Base-by-base conservation (phyloP, 1,284 basidiomycete genomes). In the Papiliotrema terrestris region DNA sequence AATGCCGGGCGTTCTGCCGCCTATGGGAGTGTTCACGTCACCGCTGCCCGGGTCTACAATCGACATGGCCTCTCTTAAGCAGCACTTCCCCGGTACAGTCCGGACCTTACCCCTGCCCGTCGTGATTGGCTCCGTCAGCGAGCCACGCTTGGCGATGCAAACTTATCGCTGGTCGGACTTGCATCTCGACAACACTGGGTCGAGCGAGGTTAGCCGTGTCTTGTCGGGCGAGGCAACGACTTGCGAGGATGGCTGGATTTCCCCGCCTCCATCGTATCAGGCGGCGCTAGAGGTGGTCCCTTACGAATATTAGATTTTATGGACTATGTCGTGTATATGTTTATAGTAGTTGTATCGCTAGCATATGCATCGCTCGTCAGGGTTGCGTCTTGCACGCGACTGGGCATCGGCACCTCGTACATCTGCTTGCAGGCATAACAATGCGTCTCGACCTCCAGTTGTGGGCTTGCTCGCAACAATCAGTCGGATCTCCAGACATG, bases 91-190 rank as follows among this genome's bases (percentile, higher is more conserved):
- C 8, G 58, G 65, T 11, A 57, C 58, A 17, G 53, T 73, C 20
- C 65, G 74, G 36, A 72, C 74, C 22, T 62, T 78, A 8, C 62
- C 75, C n/a, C 59, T 79, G 32, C 76, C 78, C 0, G 64, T 80
- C 61, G 69, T 74, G 19, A 70, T 80, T 52, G 78, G 78, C 1
- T 74, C 71, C 8, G 78, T 80, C 29, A 71, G 74, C 14, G 78
- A 80, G 56, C 78, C 78, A 3, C 52, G 58, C 29, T 66, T 60
- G 19, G 72, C 72, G 1, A 63, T 72, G 61, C 63, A 71, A 44
- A 57, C 52, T 2, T 45, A 60, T 26, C 37, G 61, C 8, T 74
- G 73, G 73, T 62, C 59, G 20, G 73, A 74, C 45, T 54, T 74
- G 11, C 62, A 65, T 35, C 57, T 72, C 35, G 63, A 62, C 25